Base-by-base conservation (phyloP, 139 green algal genomes). In the Closterium sp. region DNA sequence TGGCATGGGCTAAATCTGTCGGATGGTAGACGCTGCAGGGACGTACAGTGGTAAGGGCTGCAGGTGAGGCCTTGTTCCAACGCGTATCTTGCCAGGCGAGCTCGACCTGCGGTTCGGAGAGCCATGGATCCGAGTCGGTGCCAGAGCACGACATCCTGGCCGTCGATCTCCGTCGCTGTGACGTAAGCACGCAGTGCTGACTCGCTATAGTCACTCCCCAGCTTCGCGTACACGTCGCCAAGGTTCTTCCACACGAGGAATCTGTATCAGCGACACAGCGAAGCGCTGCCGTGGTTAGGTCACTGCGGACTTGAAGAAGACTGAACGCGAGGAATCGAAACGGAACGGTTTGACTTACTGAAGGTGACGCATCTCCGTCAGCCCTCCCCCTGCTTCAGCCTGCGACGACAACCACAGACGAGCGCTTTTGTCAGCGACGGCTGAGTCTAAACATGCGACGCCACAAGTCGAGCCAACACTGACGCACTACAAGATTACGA, bases 231-330 rank as follows among this genome's bases (percentile, higher is more conserved):
- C 0, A 94, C 27, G 27, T 94, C 91, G 29, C 24, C 91, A 5
- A 94, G 91, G 7, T 94, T 94, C 79, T 94, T 94, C 31, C 89
- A 88, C 28, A 91, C 31, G 34, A 94, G 24, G n/a, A 91, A 94
- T 13, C 91, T 93, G 86, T 7, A 79, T 79, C 62, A 79, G 62
- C 62, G 62, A 4, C 62, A 79, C 62, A 79, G 17, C 62, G 5
- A 79, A 79, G 17, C 62, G 62, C 17, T 22, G 17, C 62, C 62
- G 62, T 79, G 62, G 62, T 79, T 79, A 79, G 17, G 62, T 79
- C 13, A 79, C n/a, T 79, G 62, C 62, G 62, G 11, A 24, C 62
- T 79, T 13, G 17, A 79, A 24, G 17, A 79, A 79, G 62, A 79
- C 2, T 5, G 62, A 70, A 21, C 50, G 62, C 7, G 62, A 79